Conservation (phyloP, 345 rosid genomes). For the Salix purpurea region DNA sequence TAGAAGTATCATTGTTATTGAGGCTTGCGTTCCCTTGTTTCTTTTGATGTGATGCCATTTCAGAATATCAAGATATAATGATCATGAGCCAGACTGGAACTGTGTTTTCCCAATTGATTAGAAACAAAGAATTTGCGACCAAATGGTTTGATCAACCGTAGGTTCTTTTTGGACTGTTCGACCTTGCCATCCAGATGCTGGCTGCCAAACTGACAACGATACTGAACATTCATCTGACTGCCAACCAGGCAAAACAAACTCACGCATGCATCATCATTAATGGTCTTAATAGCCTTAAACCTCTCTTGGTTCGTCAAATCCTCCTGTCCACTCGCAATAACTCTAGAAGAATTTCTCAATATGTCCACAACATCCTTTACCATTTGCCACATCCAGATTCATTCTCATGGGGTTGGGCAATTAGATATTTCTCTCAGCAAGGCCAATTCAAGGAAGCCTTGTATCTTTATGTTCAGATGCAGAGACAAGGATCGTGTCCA, state of each 20-base stretch:
- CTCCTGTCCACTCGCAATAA: constrained; percentile 31
- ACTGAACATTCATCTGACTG: constrained; percentile 25
- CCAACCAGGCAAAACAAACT: constrained; percentile 43
- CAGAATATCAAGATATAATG: neutral
- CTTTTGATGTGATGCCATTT: neutral
- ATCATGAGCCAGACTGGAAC: neutral
- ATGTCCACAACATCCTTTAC: constrained; percentile 41
- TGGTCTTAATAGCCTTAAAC: constrained; percentile 33
- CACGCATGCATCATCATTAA: constrained; percentile 46
- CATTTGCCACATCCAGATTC: constrained; percentile 29
- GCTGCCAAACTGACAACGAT: constrained; percentile 5
- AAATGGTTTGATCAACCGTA: neutral
- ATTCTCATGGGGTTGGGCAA: constrained; percentile 58
- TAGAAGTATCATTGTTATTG: neutral
- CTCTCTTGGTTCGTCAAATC: constrained; percentile 44
- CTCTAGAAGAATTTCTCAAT: constrained; percentile 35
- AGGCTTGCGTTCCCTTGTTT: neutral
- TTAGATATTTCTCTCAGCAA: constrained; percentile 54
- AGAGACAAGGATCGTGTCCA: constrained; percentile 39
- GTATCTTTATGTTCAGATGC: constrained; percentile 46
- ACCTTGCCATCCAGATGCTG: neutral
- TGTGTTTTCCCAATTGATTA: neutral
- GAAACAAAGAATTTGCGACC: neutral
- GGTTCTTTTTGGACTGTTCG: neutral
- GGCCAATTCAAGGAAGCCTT: constrained; percentile 51